phyloP scores from a whole-genome alignment of 2,329 filamentous ascomycete species.

The Aschersonia sp. region DNA sequence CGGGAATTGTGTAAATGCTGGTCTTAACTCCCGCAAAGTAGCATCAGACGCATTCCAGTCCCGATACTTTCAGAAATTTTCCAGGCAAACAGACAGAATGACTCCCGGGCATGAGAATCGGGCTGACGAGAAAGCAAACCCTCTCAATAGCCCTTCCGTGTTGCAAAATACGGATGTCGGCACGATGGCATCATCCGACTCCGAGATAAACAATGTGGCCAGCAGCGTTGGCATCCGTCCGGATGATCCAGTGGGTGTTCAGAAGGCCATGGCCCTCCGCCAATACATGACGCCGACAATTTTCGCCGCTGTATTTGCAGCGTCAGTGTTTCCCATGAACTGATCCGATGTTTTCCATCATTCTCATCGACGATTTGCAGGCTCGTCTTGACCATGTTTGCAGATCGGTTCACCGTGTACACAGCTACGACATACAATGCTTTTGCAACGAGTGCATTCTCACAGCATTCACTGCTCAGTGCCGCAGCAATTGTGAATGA shows the following conservation, averaged over 20 bases:
- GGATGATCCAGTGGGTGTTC: constrained; percentile 1
- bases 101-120: too few species aligned
- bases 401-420: constrained; percentile 16
- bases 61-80: too few species aligned
- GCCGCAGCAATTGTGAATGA: constrained; percentile 32
- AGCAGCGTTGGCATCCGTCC: constrained; percentile 12
- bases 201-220: background rate
- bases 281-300: constrained; percentile 12
- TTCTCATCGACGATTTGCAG: constrained; percentile 5
- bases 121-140: background rate
- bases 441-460: constrained; percentile 22
- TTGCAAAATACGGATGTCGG: background rate
- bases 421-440: constrained; percentile 16
- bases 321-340: constrained; percentile 3
- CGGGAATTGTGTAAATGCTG: background rate
- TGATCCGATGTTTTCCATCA: background rate
- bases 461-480: constrained; percentile 32
- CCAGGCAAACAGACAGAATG: too few species aligned
- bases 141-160: background rate
- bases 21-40: too few species aligned
- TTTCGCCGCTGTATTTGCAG: constrained; percentile 10
- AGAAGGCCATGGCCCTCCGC: constrained; percentile 7
- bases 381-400: constrained; percentile 16
- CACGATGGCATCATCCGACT: background rate
- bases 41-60: too few species aligned